phyloP scores from a whole-genome alignment of 2,329 filamentous ascomycete species.

The Davidsoniella eucalypti region DNA sequence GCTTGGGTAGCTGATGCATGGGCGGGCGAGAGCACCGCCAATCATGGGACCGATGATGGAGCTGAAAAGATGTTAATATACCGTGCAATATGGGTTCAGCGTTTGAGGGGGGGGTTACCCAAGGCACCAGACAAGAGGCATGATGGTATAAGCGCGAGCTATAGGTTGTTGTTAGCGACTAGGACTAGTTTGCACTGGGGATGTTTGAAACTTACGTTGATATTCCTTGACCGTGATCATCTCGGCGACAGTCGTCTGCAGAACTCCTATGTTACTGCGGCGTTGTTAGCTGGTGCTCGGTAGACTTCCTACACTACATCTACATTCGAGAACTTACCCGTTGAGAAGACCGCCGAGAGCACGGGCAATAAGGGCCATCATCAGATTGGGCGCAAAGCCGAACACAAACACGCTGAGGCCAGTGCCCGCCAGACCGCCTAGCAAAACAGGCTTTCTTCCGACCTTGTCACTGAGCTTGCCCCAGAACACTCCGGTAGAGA shows the following conservation, averaged over 20 bases:
- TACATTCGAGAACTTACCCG: slow-evolving; percentile 40
- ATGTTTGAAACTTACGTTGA: slow-evolving; percentile 46
- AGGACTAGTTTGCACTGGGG: slow-evolving; percentile 16
- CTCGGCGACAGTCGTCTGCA: slow-evolving; percentile 90
- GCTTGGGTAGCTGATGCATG: slow-evolving; percentile 64
- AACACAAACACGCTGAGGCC: slow-evolving; percentile 86
- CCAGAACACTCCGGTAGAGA: slow-evolving; percentile 84
- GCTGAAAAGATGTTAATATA: slow-evolving; percentile 23
- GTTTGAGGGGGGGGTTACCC: slow-evolving; percentile 39
- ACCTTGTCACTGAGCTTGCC: slow-evolving; percentile 80
- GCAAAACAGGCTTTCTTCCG: slow-evolving; percentile 79
- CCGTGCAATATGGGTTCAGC: background rate
- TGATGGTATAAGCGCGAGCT: slow-evolving; percentile 90
- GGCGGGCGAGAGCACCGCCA: slow-evolving; percentile 76
- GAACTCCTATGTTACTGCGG: slow-evolving; percentile 71
- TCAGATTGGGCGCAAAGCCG: slow-evolving; percentile 71
- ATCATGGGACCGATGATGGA: slow-evolving; percentile 87
- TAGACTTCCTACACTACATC: background rate
- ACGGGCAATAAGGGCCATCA: slow-evolving; percentile 69
- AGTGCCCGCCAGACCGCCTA: slow-evolving; percentile 80
- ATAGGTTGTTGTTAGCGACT: slow-evolving; percentile 9
- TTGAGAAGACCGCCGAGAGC: slow-evolving; percentile 84
- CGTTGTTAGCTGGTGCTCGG: slow-evolving; percentile 1
- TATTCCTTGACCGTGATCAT: slow-evolving; percentile 86
- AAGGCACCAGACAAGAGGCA: slow-evolving; percentile 96